Base-by-base conservation (phyloP, 441 rosid genomes). In the Manihot esculenta region DNA sequence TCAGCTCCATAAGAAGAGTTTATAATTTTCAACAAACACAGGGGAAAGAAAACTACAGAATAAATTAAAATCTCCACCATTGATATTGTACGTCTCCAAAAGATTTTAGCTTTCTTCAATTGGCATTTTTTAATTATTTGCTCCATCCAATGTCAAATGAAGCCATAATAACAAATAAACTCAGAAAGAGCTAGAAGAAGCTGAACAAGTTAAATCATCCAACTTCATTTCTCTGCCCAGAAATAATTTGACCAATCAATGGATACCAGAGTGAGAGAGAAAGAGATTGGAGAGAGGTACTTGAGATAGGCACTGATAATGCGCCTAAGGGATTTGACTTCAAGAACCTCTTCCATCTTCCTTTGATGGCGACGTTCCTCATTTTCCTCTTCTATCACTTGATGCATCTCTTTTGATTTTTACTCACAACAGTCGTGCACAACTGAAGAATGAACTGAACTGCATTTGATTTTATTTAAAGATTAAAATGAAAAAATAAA, bases 251-350 rank as follows among this genome's bases (percentile, higher is more conserved):
- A 42, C 8, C 48, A 69, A 45, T 8, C 10, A 21, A 38, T 35
- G 5, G 41, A 35, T 5, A 35, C 41, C 41, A 13, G 23, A 23
- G 7, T 44, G 23, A 51, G 18, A 44, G 1, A 15, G 33, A 48
- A 38, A 33, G 57, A 7, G 10, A 68, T 30, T 30, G 4, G 64
- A 13, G 23, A 23, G 7, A 49, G 20, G 20, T 79, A 93, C 99
- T 95, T 91, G 85, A 93, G 92, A 72, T 88, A 95, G 76, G 99
- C 98, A 71, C 91, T 88, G 78, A 92, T 86, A 70, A 92, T 95
- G 71, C 97, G 98, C 70, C 98, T 77, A 30, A 95, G 99, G 70
- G 99, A 95, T 82, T 93, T 83, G 83, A 90, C 91, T 82, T 93
- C 99, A 49, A 93, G 93, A 56, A 90, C 97, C 82, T 93, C 99